Evolutionary conservation across 805 yeast species (phyloP), one percentile per base, ranked within the genome.

Genomic region (Ogataea populi-albae): DNA sequence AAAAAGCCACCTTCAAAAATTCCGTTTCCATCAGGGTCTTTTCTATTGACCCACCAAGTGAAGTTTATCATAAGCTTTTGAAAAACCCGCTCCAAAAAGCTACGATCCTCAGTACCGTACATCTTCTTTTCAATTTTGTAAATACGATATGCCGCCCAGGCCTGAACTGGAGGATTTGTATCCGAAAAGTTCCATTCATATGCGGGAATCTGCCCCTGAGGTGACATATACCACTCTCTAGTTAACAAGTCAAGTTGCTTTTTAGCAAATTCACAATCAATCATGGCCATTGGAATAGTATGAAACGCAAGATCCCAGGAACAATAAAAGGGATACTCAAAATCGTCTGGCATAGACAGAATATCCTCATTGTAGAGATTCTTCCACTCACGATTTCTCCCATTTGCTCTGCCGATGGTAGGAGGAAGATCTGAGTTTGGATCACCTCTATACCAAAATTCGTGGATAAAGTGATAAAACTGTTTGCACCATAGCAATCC

Each of bases 291-390:
- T 9, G 97, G 96, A 49, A 88, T 76, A 51, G 95, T 85, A 63
- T 88, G 97, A 77, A 88, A 88, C 0, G 96, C 95, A 4, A 95
- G 81, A 61, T 88, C 97, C 97, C 97, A 88, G 3, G 95, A 91
- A 11, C 96, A 96, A 59, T 88, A 88, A 59, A 88, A 88, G 9
- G 96, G 96, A 61, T 88, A 88, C 62, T 88, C 97, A 86, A 95
- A 88, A 58, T 87, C 89, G 57, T 88, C 97, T 2, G 96, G 96
- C 69, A 88, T 73, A 1, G 95, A 85, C 49, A 88, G 68, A 31
- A 88, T 74, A 59, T 88, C 96, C 55, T 86, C 91, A 52, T 85
- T 82, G 63, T 86, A 86, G 59, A 88, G 66, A 59, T 88, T 94
- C 51, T 76, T 77, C 97, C 97, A 88, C 37, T 85, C 88, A 52